Base-by-base conservation (phyloP, 1,284 basidiomycete species). In the Ceratobasidium sp. region DNA sequence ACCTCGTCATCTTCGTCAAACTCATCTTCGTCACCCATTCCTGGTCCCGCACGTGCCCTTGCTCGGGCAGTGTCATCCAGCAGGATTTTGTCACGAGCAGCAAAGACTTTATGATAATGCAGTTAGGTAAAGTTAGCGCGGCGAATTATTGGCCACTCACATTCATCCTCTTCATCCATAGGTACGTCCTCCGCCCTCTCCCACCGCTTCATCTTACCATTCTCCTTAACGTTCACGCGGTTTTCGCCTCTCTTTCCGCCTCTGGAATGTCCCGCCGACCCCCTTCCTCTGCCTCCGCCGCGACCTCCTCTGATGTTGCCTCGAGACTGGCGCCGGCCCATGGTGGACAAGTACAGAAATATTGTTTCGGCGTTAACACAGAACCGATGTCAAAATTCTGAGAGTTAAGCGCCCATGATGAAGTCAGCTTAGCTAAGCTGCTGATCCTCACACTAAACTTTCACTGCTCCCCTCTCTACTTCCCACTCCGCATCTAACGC, bases 71-170 rank as follows among this genome's bases (percentile, higher is more conserved):
- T 81, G 12, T 84, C 86, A 57, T 92, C 87, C 6, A 96, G 82
- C 12, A 92, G 82, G 70, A 96, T 91, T 76, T 87, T 86, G 76
- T 97, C 94, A 64, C 87, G 84, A 69, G 85, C 85, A 0, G 82
- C 79, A 76, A 91, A 88, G 74, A 91, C 90, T 92, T 45, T 2
- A 52, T 17, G 55, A 45, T 25, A 35, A 17, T 20, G 22, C 15
- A 27, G 29, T 47, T 32, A 54, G 27, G 35, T 10, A 1, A 6
- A 17, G 52, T 60, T 20, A 69, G 25, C 47, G 38, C 5, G n/a
- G 15, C 7, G 20, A 22, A 12, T 35, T 50, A 68, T 3, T 6
- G 7, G 8, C 49, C 67, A 81, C 86, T 73, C 74, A 91, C 90
- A 92, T 75, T 88, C 82, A 75, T 92, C 90, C 75, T 91, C 88